These are phyloP conservation scores for Eucalyptus viminalis DNA, from an alignment of 345 rosid genomes.

Conservation along the genomic window DNA sequence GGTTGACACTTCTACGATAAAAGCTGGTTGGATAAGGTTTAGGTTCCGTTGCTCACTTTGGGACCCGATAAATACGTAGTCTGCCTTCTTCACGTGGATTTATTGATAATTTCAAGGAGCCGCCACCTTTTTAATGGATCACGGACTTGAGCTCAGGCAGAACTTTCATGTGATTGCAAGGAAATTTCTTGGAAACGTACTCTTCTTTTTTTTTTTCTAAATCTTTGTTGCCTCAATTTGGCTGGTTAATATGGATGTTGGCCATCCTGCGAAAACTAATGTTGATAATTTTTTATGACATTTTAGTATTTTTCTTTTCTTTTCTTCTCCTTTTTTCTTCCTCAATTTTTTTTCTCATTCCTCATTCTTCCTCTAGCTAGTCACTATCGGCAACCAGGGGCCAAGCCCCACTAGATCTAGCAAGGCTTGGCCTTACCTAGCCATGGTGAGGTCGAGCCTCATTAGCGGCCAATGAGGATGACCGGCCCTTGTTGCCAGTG, in stretches of 20 bases:
- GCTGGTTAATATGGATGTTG: too few species aligned
- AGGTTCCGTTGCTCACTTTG: not conserved
- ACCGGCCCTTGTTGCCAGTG: rapidly evolving
- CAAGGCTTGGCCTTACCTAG: too few species aligned
- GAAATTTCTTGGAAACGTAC: not conserved
- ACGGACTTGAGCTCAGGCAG: not conserved
- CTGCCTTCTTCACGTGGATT: not conserved
- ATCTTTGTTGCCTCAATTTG: not conserved
- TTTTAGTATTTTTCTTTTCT: too few species aligned
- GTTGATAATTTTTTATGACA: too few species aligned
- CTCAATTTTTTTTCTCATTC: too few species aligned
- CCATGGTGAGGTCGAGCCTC: too few species aligned
- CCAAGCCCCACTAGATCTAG: too few species aligned
- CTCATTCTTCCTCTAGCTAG: too few species aligned
- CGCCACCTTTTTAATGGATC: not conserved
- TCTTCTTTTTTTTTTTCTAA: not conserved
- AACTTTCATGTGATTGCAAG: not conserved
- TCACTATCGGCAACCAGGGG: rapidly evolving
- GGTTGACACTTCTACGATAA: not conserved
- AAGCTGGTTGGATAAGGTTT: not conserved
- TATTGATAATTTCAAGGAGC: not conserved
- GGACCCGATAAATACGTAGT: not conserved
- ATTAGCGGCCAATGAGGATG: too few species aligned
- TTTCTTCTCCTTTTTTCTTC: too few species aligned
- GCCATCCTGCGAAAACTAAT: rapidly evolving